Base-by-base conservation (phyloP, 176 grass and related monocot species). In the Dactylis glomerata region DNA sequence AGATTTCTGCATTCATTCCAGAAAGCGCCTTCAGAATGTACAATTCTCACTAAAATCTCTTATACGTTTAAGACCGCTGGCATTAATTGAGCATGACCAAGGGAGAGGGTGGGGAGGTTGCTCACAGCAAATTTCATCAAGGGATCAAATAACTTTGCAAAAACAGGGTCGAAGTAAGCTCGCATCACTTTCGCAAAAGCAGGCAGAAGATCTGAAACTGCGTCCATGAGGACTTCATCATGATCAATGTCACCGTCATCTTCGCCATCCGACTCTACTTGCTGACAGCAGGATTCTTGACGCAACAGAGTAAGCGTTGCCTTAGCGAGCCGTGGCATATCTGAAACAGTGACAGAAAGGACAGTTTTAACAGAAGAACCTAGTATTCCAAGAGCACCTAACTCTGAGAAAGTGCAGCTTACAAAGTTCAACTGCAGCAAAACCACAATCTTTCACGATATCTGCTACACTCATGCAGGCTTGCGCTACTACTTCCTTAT, bases 171-270 rank as follows among this genome's bases (percentile, higher is more conserved):
- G 68, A 99, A 99, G 85, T 96, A 83, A 86, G 93, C 86, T 71
- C 91, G 86, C 96, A 99, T 92, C 45, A 90, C 80, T 93, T 94
- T 96, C 52, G 96, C 96, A 81, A 96, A 99, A 82, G 93, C 87
- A 81, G 96, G 96, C 76, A 99, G 91, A 83, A 99, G 91, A 92
- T 99, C 96, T 83, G 96, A 96, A 84, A 99, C 93, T 81, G 93
- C 93, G 81, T 99, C 96, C 93, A 99, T 96, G 63, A 99, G 87
- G 65, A 99, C 96, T 85, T 99, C 96, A 76, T 99, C 96, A 87
- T 99, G 96, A 82, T 95, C 92, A 24, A 96, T 86, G 59, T 96
- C 89, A 34, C 88, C 92, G 55, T 93, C 96, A 78, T 98, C 93
- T 71, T 96, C 96, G 40, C 82, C 89, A 75, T 99, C 96, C 4